Evolutionary conservation across 805 yeast genomes (phyloP).

Genomic region (Spathaspora boniae): DNA sequence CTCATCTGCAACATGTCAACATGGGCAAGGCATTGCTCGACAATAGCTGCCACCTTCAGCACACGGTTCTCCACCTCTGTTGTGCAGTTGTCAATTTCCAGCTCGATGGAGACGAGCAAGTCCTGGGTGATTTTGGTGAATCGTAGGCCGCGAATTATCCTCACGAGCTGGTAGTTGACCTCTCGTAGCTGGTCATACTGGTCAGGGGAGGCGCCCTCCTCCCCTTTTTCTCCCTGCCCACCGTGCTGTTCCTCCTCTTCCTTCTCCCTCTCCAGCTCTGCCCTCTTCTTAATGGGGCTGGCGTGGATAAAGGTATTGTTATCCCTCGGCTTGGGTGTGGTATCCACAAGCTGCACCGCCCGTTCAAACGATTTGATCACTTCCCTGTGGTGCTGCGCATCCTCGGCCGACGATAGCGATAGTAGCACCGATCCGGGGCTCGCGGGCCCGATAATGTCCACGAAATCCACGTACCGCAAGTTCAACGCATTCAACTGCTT

Average conservation of each 20-base stretch:
- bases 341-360: slow-evolving; percentile 5
- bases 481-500: slow-evolving; percentile 27
- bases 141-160: slow-evolving; percentile 32
- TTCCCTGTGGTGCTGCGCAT: slow-evolving; percentile 27
- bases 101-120: slow-evolving; percentile 17
- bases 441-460: slow-evolving; percentile 26
- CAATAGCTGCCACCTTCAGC: slow-evolving; percentile 19
- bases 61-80: slow-evolving; percentile 22
- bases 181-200: slow-evolving; percentile 29
- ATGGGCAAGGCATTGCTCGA: slow-evolving; percentile 22
- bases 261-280: slow-evolving; percentile 3
- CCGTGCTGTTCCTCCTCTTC: slow-evolving; percentile 1
- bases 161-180: slow-evolving; percentile 34
- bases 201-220: slow-evolving; percentile 10
- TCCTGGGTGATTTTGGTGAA: slow-evolving; percentile 36
- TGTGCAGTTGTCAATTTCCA: slow-evolving; percentile 25
- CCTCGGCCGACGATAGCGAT: slow-evolving; percentile 25
- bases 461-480: slow-evolving; percentile 22
- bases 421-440: slow-evolving; percentile 14
- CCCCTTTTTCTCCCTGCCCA: slow-evolving; percentile 7
- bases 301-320: slow-evolving; percentile 22
- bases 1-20: slow-evolving; percentile 26
- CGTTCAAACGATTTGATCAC: slow-evolving; percentile 28
- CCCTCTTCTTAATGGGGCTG: slow-evolving; percentile 26
- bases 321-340: slow-evolving; percentile 4